These are phyloP conservation scores for Fusarium palustre DNA, from an alignment of 2,329 filamentous ascomycete genomes.

Conservation along the genomic window DNA sequence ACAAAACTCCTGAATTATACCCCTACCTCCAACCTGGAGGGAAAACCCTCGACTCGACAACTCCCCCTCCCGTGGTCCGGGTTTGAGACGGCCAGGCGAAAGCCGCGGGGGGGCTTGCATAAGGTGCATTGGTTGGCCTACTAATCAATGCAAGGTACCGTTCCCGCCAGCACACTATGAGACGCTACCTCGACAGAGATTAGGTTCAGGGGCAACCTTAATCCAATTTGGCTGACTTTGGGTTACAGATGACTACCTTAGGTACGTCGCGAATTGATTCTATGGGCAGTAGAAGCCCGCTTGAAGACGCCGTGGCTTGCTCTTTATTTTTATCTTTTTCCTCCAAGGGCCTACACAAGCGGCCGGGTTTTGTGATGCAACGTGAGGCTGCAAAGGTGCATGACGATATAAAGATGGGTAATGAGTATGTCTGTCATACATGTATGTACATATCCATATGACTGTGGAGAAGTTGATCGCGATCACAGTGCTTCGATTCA, in stretches of 20 bases:
- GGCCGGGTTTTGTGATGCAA: background rate
- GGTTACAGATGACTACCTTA: conserved; percentile 20
- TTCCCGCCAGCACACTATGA: conserved; percentile 25
- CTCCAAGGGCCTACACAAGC: conserved; percentile 17
- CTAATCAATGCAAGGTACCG: conserved; percentile 39
- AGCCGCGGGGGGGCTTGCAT: conserved; percentile 34
- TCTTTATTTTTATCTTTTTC: conserved; percentile 10
- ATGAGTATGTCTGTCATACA: background rate
- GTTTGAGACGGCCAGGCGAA: conserved; percentile 37
- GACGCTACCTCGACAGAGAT: conserved; percentile 25
- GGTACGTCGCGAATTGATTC: conserved; percentile 1
- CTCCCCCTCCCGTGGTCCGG: conserved; percentile 11
- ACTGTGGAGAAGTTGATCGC: conserved; percentile 23
- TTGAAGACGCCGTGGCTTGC: conserved; percentile 27
- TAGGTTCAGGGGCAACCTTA: conserved; percentile 32
- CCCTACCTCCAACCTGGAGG: background rate
- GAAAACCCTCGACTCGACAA: background rate
- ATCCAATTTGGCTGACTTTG: conserved; percentile 8
- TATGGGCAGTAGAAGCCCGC: conserved; percentile 10
- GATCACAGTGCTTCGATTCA: conserved; percentile 3
- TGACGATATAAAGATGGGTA: conserved; percentile 7
- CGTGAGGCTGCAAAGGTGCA: background rate
- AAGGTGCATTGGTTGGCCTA: conserved; percentile 7
- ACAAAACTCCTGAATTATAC: conserved; percentile 22
- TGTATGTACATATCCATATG: background rate